Conservation (phyloP, 768 basidiomycete species). For the Dioszegia crocea region DNA sequence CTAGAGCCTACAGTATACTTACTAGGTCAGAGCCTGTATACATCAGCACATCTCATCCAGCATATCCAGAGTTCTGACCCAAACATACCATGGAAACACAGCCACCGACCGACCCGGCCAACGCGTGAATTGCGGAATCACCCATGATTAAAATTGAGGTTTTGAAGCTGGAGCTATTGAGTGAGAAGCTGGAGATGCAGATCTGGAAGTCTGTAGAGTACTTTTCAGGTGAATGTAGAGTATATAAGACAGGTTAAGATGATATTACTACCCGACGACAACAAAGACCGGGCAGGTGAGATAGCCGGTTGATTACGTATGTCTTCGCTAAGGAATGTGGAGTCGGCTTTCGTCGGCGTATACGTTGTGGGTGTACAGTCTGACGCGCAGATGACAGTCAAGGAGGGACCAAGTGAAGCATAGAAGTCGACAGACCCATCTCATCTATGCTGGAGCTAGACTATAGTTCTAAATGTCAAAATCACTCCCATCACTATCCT, state of each 20-base stretch:
- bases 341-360: not conserved
- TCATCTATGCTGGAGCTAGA: not conserved
- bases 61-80: not conserved
- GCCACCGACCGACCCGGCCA: slow-evolving; percentile 86
- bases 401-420: too few species aligned
- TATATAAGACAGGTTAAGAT: not conserved
- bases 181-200: not conserved
- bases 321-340: too few species aligned
- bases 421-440: too few species aligned
- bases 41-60: not conserved
- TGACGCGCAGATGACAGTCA: not conserved
- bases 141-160: slow-evolving; percentile 19
- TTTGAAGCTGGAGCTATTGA: not conserved
- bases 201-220: too few species aligned
- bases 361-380: not conserved
- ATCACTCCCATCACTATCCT: slow-evolving; percentile 68
- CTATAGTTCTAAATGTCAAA: slow-evolving; percentile 57
- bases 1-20: too few species aligned
- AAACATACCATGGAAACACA: slow-evolving; percentile 79
- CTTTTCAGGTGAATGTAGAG: too few species aligned
- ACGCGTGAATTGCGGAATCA: slow-evolving; percentile 78
- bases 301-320: not conserved
- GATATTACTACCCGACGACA: not conserved
- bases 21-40: slow-evolving; percentile 49
- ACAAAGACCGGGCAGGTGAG: not conserved